These are phyloP conservation scores for Alternaria alternata DNA, from an alignment of 2,329 filamentous ascomycete genomes.

Conservation along the genomic window DNA sequence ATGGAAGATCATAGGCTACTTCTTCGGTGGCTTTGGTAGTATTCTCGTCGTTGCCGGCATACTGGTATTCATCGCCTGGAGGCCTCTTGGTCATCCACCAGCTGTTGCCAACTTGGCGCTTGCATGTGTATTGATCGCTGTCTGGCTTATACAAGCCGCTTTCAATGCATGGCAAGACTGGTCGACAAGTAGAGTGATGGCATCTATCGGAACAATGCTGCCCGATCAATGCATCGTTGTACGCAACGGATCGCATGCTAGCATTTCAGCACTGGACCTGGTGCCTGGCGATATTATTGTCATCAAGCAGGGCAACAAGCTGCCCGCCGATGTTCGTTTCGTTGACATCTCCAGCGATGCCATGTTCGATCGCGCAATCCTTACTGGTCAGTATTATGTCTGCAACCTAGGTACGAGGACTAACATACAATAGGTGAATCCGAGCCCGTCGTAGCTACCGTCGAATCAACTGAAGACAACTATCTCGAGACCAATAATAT, in stretches of 20 bases:
- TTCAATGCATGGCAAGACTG: constrained; percentile 73
- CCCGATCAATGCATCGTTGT: constrained; percentile 74
- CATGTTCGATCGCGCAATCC: constrained; percentile 75
- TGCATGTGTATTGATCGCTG: constrained; percentile 74
- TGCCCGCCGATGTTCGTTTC: constrained; percentile 77
- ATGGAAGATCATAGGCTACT: constrained; percentile 70
- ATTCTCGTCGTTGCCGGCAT: constrained; percentile 74
- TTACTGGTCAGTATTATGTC: constrained; percentile 63
- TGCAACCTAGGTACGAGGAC: neutral
- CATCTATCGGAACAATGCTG: constrained; percentile 81
- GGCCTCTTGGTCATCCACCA: constrained; percentile 76
- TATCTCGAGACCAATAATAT: constrained; percentile 81
- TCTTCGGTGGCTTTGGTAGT: constrained; percentile 79
- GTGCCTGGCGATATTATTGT: constrained; percentile 76
- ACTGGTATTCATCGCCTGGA: constrained; percentile 80
- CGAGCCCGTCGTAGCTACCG: constrained; percentile 67
- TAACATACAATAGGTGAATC: constrained; percentile 64
- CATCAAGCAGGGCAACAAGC: constrained; percentile 75
- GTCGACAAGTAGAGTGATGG: constrained; percentile 79
- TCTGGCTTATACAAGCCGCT: constrained; percentile 67
- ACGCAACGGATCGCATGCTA: constrained; percentile 64
- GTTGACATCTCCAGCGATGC: constrained; percentile 72
- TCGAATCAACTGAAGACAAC: constrained; percentile 71
- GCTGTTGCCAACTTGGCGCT: constrained; percentile 74
- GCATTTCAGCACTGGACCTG: constrained; percentile 65